phyloP scores from a whole-genome alignment of 768 basidiomycete species.

The Hygrophoropsis aurantiaca region DNA sequence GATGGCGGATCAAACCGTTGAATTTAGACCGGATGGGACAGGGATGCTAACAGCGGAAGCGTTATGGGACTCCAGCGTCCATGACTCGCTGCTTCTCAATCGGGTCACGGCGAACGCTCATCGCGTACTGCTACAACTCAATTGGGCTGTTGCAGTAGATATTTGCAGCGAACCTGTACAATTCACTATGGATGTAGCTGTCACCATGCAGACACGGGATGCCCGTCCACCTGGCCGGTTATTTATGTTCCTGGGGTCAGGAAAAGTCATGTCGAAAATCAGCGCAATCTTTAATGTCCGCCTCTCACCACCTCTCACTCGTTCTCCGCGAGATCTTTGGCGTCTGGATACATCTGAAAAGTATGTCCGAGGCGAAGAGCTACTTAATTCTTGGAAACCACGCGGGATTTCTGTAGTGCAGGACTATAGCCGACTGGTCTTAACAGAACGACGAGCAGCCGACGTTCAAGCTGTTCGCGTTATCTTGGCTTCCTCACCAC shows the following conservation, averaged over 20 bases:
- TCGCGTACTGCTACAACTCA: slow-evolving; percentile 75
- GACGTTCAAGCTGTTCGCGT: slow-evolving; percentile 90
- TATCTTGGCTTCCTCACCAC: slow-evolving; percentile 58
- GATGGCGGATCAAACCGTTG: slow-evolving; percentile 66
- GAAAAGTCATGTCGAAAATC: slow-evolving; percentile 73
- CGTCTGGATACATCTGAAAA: slow-evolving; percentile 92
- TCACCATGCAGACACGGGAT: slow-evolving; percentile 82
- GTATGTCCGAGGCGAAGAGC: slow-evolving; percentile 92
- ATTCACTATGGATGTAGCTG: slow-evolving; percentile 84
- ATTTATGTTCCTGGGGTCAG: slow-evolving; percentile 72
- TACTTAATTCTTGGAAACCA: slow-evolving; percentile 79
- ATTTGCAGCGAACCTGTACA: slow-evolving; percentile 83
- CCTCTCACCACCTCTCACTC: slow-evolving; percentile 80
- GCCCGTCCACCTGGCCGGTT: slow-evolving; percentile 81
- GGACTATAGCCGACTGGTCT: slow-evolving; percentile 74
- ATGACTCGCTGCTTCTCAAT: slow-evolving; percentile 84
- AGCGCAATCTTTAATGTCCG: slow-evolving; percentile 83
- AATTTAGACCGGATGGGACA: slow-evolving; percentile 85
- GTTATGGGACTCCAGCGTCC: slow-evolving; percentile 92
- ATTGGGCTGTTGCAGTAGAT: slow-evolving; percentile 80
- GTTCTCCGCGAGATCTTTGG: slow-evolving; percentile 90
- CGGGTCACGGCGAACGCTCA: slow-evolving; percentile 77
- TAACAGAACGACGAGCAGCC: slow-evolving; percentile 71
- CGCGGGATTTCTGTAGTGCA: slow-evolving; percentile 87
- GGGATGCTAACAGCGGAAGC: slow-evolving; percentile 67